A percentile compares a stretch with the other conserved stretches of the same genome.
Evolutionary conservation across 495 filamentous ascomycete species (phyloP).

Genomic region (Penicillium ochrochloron): DNA sequence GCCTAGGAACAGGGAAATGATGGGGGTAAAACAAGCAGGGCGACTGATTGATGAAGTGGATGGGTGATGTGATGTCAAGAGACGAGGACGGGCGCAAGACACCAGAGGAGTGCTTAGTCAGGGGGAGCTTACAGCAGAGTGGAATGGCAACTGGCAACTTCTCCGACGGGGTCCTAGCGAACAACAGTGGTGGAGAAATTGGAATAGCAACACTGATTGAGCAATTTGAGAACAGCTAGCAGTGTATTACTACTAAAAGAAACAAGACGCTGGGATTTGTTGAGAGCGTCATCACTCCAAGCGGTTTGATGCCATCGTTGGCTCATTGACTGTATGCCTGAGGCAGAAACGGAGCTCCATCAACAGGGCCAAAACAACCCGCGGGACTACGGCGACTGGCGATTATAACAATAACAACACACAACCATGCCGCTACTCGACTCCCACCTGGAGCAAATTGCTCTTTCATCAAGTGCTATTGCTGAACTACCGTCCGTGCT

Average conservation of each 20-base stretch:
- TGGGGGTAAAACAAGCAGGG: slow-evolving; percentile 28
- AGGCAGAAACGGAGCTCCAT: slow-evolving; percentile 26
- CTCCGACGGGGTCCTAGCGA: neutral
- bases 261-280: neutral
- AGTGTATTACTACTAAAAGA: neutral
- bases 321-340: slow-evolving; percentile 24
- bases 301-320: slow-evolving; percentile 1
- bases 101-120: slow-evolving; percentile 50
- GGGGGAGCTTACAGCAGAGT: slow-evolving; percentile 35
- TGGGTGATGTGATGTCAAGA: slow-evolving; percentile 56
- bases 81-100: slow-evolving; percentile 44
- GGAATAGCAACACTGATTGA: neutral
- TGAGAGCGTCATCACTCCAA: neutral
- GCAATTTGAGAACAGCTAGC: neutral
- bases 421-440: slow-evolving; percentile 74
- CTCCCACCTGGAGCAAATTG: slow-evolving; percentile 89
- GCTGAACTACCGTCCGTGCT: slow-evolving; percentile 75
- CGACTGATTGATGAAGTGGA: slow-evolving; percentile 45
- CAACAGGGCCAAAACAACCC: slow-evolving; percentile 12
- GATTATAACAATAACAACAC: slow-evolving; percentile 4
- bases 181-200: neutral
- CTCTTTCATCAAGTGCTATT: slow-evolving; percentile 80
- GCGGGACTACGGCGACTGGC: neutral
- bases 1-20: slow-evolving; percentile 26
- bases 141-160: slow-evolving; percentile 3